phyloP scores from a whole-genome alignment of 768 basidiomycete genomes.

The Hericium erinaceus region DNA sequence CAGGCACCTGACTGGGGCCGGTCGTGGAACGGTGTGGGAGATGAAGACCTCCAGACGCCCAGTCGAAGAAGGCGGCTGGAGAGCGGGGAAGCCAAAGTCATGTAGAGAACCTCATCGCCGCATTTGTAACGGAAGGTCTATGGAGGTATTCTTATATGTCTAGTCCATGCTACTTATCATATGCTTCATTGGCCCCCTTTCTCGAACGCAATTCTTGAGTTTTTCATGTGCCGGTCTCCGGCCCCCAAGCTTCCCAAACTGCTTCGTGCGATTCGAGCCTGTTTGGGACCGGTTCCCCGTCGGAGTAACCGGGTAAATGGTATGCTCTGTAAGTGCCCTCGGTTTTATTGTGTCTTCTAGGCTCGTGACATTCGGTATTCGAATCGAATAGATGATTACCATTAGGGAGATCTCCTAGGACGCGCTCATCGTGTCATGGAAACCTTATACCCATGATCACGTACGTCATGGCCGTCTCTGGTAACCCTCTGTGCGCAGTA shows the following conservation, averaged over 20 bases:
- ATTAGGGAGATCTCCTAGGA: no score
- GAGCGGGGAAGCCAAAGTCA: constrained; percentile 11
- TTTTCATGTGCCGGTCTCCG: not conserved
- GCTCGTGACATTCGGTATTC: no score
- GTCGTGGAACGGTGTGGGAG: constrained; percentile 8
- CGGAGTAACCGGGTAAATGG: no score
- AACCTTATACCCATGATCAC: not conserved
- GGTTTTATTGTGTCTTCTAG: no score
- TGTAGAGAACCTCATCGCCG: not conserved
- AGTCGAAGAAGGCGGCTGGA: constrained; percentile 15
- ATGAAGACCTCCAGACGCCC: constrained; percentile 17
- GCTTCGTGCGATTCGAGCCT: no score
- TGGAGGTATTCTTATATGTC: constrained; percentile 4
- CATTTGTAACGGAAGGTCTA: not conserved
- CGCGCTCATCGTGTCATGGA: no score
- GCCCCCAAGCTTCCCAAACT: no score
- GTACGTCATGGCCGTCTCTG: not conserved
- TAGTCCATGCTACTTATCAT: not conserved
- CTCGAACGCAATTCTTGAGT: not conserved
- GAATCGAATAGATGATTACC: no score
- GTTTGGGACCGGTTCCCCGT: no score
- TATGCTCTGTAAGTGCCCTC: no score
- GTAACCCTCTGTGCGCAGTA: no score
- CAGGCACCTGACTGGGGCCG: constrained; percentile 8
- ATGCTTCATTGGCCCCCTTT: not conserved